Conservation (phyloP, 148 eudicot species). For the Silene uniflora region DNA sequence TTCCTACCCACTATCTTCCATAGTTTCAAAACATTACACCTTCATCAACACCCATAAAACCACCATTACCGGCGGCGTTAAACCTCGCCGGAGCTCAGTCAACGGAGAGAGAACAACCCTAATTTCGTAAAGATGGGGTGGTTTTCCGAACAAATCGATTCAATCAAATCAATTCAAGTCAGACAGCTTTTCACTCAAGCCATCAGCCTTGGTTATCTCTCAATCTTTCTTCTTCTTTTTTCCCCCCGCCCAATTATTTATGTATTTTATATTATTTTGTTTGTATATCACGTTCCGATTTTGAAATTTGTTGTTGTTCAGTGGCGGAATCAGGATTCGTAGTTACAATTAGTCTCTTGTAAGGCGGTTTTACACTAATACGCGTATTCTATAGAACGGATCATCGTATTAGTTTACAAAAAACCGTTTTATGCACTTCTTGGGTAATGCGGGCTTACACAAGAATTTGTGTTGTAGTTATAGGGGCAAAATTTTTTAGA, state of each 20-base stretch:
- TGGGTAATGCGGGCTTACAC: too few relatives aligned
- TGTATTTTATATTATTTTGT: background rate
- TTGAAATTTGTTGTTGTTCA: too few relatives aligned
- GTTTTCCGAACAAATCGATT: constrained; percentile 39
- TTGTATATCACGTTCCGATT: background rate
- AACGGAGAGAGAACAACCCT: constrained; percentile 22
- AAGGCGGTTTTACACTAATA: too few relatives aligned
- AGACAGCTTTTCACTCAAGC: constrained; percentile 47
- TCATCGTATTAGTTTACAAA: too few relatives aligned
- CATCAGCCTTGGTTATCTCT: constrained; percentile 43
- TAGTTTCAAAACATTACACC: background rate
- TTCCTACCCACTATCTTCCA: too few relatives aligned
- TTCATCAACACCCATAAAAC: background rate
- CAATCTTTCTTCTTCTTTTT: background rate
- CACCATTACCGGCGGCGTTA: background rate
- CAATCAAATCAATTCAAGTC: constrained; percentile 52
- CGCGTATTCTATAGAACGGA: too few relatives aligned
- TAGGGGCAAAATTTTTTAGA: too few relatives aligned
- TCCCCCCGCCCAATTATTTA: background rate
- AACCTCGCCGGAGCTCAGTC: constrained; percentile 5
- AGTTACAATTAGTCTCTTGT: too few relatives aligned
- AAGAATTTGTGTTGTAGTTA: too few relatives aligned
- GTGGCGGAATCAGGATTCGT: too few relatives aligned
- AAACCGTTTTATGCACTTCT: too few relatives aligned
- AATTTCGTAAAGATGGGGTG: constrained; percentile 26